These are phyloP conservation scores for Boletus nobilissimus DNA, from an alignment of 1,284 basidiomycete genomes.

Conservation along the genomic window DNA sequence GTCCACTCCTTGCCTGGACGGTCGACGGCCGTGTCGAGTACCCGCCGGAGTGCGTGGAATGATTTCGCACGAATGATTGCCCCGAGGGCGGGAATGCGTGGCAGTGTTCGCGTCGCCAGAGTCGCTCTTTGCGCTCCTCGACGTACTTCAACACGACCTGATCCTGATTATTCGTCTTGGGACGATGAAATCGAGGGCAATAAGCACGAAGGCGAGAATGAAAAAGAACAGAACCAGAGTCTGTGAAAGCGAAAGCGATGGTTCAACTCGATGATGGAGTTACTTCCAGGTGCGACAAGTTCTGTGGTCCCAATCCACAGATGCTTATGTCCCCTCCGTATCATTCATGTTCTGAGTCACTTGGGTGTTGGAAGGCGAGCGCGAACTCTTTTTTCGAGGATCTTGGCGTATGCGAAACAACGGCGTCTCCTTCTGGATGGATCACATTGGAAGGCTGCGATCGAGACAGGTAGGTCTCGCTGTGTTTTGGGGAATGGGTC, in stretches of 20 bases:
- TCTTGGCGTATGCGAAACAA: slow-evolving; percentile 31
- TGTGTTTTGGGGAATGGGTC: background rate
- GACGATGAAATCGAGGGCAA: background rate
- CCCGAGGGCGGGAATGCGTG: too few relatives aligned
- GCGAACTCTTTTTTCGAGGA: slow-evolving; percentile 35
- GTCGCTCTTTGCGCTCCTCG: slow-evolving; percentile 34
- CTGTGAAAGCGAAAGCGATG: background rate
- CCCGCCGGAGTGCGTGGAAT: too few relatives aligned
- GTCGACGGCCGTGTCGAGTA: too few relatives aligned
- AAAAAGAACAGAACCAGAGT: background rate
- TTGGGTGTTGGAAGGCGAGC: slow-evolving; percentile 15
- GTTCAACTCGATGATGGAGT: slow-evolving; percentile 42
- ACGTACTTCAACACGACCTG: slow-evolving; percentile 31
- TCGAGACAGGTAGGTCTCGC: slow-evolving; percentile 52
- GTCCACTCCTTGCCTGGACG: too few relatives aligned
- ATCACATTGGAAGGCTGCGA: slow-evolving; percentile 60
- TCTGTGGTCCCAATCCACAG: slow-evolving; percentile 13
- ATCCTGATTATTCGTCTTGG: background rate
- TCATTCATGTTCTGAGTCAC: slow-evolving; percentile 3
- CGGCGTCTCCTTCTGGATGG: slow-evolving; percentile 44
- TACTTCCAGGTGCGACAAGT: slow-evolving; percentile 37
- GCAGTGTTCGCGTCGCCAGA: slow-evolving; percentile 32
- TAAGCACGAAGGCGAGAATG: background rate
- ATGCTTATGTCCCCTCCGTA: background rate
- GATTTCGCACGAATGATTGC: too few relatives aligned